Percentiles rank a stretch among this genome's conserved stretches.
These are phyloP conservation scores for Lasiosphaeria miniovina DNA, from an alignment of 495 filamentous ascomycete genomes.

Conservation along the genomic window DNA sequence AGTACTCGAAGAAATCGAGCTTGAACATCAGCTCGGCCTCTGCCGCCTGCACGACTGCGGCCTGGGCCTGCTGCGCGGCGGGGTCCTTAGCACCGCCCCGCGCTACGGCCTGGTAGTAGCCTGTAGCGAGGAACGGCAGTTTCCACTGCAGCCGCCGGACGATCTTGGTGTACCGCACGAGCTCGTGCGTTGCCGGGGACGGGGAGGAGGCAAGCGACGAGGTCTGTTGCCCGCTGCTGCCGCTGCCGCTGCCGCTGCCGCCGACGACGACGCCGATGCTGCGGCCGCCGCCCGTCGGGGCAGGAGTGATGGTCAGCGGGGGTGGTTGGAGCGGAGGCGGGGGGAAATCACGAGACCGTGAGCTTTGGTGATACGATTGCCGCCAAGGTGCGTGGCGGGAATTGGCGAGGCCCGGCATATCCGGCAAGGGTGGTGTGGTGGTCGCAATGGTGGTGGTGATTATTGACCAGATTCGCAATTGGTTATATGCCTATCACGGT, in stretches of 20 bases:
- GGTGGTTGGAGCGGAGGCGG: background rate
- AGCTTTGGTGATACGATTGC: background rate
- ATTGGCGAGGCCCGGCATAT: constrained; percentile 20
- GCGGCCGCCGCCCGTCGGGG: constrained; percentile 3
- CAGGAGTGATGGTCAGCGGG: constrained; percentile 9
- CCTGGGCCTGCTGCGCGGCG: constrained; percentile 7
- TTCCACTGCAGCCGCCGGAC: constrained; percentile 59
- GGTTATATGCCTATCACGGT: background rate
- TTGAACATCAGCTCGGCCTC: constrained; percentile 65
- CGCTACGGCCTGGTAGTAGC: constrained; percentile 47
- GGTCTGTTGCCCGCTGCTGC: background rate
- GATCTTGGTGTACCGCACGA: constrained; percentile 55
- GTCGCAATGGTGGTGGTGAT: background rate
- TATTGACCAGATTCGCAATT: background rate
- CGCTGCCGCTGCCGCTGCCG: background rate
- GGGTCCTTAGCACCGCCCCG: constrained; percentile 8
- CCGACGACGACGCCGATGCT: background rate
- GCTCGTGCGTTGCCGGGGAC: constrained; percentile 38
- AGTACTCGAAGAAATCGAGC: constrained; percentile 68
- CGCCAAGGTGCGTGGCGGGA: constrained; percentile 22
- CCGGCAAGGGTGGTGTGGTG: no score
- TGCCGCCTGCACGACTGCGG: constrained; percentile 12
- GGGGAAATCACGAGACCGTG: background rate
- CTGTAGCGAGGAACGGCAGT: constrained; percentile 52
- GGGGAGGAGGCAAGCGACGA: background rate